Percentiles rank a stretch among this genome's conserved stretches.
These are phyloP conservation scores for Phytophthora tentaculata DNA, from an alignment of 352 stramenopile species.

Conservation along the genomic window DNA sequence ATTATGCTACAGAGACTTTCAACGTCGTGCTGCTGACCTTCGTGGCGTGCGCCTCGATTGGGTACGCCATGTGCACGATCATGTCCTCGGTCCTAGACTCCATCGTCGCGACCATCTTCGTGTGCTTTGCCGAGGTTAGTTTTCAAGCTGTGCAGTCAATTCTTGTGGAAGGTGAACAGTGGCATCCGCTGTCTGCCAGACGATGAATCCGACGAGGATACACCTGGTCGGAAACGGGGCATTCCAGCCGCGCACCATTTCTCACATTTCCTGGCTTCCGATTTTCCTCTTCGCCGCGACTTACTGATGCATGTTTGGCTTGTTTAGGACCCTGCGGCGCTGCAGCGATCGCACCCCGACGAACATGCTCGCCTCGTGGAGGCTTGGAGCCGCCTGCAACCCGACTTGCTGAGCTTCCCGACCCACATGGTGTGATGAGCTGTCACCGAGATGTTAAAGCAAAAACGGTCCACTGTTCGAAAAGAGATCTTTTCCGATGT, in stretches of 20 bases:
- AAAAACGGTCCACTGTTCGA: constrained; percentile 16
- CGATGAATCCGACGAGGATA: constrained; percentile 40
- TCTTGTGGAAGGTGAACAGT: constrained; percentile 25
- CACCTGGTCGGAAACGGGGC: constrained; percentile 41
- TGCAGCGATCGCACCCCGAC: constrained; percentile 75
- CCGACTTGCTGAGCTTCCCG: constrained; percentile 63
- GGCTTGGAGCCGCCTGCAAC: constrained; percentile 74
- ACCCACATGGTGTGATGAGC: constrained; percentile 37
- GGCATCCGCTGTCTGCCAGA: constrained; percentile 16
- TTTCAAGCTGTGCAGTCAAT: constrained; percentile 1
- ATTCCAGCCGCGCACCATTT: constrained; percentile 25
- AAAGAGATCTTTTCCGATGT: background rate
- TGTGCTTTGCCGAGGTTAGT: constrained; percentile 88
- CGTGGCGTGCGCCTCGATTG: constrained; percentile 69
- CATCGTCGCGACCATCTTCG: constrained; percentile 87
- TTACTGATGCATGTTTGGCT: constrained; percentile 14
- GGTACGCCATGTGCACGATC: constrained; percentile 87
- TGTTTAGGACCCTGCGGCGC: constrained; percentile 64
- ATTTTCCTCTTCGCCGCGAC: constrained; percentile 1
- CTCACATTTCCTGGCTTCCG: constrained; percentile 21
- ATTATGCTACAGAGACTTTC: constrained; percentile 83
- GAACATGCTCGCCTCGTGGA: constrained; percentile 76
- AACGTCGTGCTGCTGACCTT: constrained; percentile 85
- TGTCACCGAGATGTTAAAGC: constrained; percentile 16
- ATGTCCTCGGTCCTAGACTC: constrained; percentile 86